These are phyloP conservation scores for Inonotus obliquus DNA, from an alignment of 1,284 basidiomycete species.

Conservation along the genomic window DNA sequence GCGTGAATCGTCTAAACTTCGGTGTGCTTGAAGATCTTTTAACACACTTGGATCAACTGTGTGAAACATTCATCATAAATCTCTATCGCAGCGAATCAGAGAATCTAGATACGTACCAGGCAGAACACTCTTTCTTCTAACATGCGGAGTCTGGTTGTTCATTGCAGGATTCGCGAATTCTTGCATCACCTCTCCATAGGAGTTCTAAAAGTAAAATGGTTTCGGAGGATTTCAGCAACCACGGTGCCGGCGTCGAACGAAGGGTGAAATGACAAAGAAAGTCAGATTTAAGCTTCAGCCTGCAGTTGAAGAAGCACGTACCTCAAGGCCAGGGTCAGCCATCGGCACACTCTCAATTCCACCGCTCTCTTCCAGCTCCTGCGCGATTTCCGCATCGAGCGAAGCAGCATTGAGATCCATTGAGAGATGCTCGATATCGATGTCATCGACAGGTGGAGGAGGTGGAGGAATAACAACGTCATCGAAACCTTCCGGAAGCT, in stretches of 20 bases:
- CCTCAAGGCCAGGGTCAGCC: constrained; percentile 85
- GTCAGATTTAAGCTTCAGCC: not conserved
- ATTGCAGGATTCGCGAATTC: constrained; percentile 8
- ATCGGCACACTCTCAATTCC: constrained; percentile 84
- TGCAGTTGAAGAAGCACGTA: constrained; percentile 39
- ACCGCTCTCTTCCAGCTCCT: constrained; percentile 68
- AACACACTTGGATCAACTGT: constrained; percentile 84
- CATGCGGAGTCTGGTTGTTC: constrained; percentile 56
- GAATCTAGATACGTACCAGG: constrained; percentile 52
- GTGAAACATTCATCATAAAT: constrained; percentile 1
- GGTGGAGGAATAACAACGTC: constrained; percentile 66
- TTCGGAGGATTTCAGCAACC: not conserved
- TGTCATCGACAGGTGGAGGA: constrained; percentile 73
- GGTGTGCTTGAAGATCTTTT: constrained; percentile 82
- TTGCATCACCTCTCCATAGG: constrained; percentile 24
- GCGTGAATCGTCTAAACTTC: constrained; percentile 65
- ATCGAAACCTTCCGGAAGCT: constrained; percentile 60
- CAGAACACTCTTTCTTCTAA: constrained; percentile 80
- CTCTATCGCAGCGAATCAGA: not conserved
- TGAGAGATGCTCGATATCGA: constrained; percentile 79
- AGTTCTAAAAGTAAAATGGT: not conserved
- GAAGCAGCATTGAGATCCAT: constrained; percentile 84
- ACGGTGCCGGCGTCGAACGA: constrained; percentile 14
- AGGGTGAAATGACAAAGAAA: constrained; percentile 3
- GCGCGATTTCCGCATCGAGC: constrained; percentile 69